These are phyloP conservation scores for Candida sithepensis DNA, from an alignment of 805 yeast genomes.

Conservation along the genomic window DNA sequence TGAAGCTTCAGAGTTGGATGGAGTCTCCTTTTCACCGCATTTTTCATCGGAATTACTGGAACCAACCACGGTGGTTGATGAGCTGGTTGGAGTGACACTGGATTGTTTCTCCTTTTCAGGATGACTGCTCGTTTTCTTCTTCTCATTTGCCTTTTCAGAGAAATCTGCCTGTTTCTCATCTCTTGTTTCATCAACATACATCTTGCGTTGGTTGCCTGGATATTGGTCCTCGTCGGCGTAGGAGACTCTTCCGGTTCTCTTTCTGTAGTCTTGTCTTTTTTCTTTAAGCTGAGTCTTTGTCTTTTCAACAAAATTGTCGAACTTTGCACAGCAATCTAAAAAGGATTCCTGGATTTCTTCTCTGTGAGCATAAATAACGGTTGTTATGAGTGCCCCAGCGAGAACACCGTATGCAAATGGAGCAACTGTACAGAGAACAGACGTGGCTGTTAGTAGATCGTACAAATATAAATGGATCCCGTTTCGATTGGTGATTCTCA, in stretches of 20 bases:
- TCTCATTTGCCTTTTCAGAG: too few species aligned
- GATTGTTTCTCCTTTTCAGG: too few species aligned
- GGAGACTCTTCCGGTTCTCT: not conserved
- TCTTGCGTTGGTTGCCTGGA: not conserved
- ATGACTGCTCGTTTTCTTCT: too few species aligned
- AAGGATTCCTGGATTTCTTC: slow-evolving; percentile 26
- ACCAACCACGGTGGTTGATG: not conserved
- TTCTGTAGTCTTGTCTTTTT: slow-evolving; percentile 10
- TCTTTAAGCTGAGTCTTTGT: slow-evolving; percentile 6
- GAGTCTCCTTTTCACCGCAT: not conserved
- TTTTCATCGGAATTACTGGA: not conserved
- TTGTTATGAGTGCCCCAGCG: slow-evolving; percentile 25
- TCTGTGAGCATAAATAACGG: slow-evolving; percentile 19
- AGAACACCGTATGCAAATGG: slow-evolving; percentile 24
- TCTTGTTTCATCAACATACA: not conserved
- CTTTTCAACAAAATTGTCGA: slow-evolving; percentile 14
- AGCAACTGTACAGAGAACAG: slow-evolving; percentile 1
- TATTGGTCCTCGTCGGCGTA: not conserved
- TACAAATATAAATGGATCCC: too few species aligned
- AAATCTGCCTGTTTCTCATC: too few species aligned
- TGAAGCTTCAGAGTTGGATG: not conserved
- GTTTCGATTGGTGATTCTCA: too few species aligned
- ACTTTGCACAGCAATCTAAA: slow-evolving; percentile 16
- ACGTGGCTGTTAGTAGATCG: not conserved
- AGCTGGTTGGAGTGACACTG: slow-evolving; percentile 2